Percentiles rank a stretch among this genome's conserved stretches.
Evolutionary conservation across 148 eudicot genomes (phyloP).

Genomic region (Vaccinium vitisidaea): DNA sequence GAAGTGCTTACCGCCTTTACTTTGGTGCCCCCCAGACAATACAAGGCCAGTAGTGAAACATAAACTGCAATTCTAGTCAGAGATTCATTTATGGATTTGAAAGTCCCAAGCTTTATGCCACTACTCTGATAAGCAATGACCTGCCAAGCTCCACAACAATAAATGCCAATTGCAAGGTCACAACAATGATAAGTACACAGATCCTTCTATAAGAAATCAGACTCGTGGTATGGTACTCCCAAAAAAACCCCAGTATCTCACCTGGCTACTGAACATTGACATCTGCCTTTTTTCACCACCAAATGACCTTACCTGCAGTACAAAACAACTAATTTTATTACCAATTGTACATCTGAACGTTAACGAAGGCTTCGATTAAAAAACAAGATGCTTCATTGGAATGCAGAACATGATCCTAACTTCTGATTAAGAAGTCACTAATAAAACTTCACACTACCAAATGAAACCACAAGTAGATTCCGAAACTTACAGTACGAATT

Average conservation of each 20-base stretch:
- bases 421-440: not conserved
- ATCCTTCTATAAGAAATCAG: not conserved
- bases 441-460: not conserved
- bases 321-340: constrained; percentile 3
- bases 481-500: constrained; percentile 79
- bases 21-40: constrained; percentile 89
- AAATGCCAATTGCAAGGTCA: constrained; percentile 14
- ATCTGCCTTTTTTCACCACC: constrained; percentile 94
- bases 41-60: constrained; percentile 79
- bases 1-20: constrained; percentile 79
- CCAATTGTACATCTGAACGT: not conserved
- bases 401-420: not conserved
- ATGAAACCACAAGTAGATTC: not conserved
- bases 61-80: constrained; percentile 87
- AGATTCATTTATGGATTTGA: constrained; percentile 87
- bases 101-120: constrained; percentile 80
- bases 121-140: constrained; percentile 73
- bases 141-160: constrained; percentile 39
- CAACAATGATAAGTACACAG: not conserved
- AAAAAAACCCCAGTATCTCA: constrained; percentile 17
- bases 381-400: constrained; percentile 12
- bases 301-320: constrained; percentile 87
- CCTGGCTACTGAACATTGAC: constrained; percentile 91
- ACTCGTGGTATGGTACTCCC: constrained; percentile 2
- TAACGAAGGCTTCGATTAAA: not conserved